Conservation (phyloP, 2,329 filamentous ascomycete species). For the Fusarium guadeloupense region DNA sequence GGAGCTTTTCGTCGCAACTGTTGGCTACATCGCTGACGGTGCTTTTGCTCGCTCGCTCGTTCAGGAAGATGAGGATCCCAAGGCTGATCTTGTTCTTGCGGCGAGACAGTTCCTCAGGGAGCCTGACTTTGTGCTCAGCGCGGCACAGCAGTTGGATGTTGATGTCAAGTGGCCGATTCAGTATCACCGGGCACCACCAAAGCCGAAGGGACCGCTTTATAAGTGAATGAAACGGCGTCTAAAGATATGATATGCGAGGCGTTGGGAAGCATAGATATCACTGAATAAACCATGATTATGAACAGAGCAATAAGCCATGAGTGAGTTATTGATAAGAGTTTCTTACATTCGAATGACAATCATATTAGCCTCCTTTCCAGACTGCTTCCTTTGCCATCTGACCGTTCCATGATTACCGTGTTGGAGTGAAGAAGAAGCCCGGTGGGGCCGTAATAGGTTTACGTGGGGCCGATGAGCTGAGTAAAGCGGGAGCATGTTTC, state of each 20-base stretch:
- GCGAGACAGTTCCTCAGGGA: conserved; percentile 84
- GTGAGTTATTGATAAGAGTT: background rate
- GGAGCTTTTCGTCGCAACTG: conserved; percentile 72
- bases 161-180: conserved; percentile 78
- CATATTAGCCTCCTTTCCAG: too few species aligned
- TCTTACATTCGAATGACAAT: background rate
- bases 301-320: background rate
- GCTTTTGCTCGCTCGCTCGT: conserved; percentile 70
- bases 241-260: background rate
- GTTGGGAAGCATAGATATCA: background rate
- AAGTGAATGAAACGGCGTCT: background rate
- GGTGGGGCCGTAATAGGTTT: conserved; percentile 13
- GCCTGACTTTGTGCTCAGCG: conserved; percentile 78
- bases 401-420: background rate
- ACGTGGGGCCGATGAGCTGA: conserved; percentile 17
- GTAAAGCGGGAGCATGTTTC: conserved; percentile 10
- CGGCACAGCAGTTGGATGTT: conserved; percentile 76
- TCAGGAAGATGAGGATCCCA: conserved; percentile 57
- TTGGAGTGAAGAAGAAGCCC: background rate
- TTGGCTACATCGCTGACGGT: conserved; percentile 77
- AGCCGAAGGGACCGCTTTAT: conserved; percentile 3
- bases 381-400: too few species aligned
- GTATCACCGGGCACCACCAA: conserved; percentile 49
- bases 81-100: conserved; percentile 76
- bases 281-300: background rate